Percentiles rank a stretch among this genome's conserved stretches.
Evolutionary conservation across 208 protist species (phyloP).

Genomic region (Acanthamoeba healyi): DNA sequence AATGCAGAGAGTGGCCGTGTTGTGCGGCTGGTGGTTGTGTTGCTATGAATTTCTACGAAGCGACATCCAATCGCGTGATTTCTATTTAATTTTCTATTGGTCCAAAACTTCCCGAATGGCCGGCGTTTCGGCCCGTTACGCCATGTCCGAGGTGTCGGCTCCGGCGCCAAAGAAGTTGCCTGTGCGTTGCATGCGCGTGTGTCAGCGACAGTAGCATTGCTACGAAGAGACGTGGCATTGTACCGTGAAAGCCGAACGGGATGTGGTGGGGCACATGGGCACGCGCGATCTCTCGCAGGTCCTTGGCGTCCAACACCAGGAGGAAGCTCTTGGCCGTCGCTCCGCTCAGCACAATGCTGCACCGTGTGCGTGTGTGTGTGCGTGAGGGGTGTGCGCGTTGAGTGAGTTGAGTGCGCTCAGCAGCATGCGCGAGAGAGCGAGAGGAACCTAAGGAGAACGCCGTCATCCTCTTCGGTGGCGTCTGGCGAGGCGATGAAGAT

Average conservation of each 20-base stretch:
- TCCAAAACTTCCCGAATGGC: too few species aligned
- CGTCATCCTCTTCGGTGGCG: conserved; percentile 18
- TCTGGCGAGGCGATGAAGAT: not conserved
- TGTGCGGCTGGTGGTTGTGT: not conserved
- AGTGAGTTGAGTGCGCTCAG: too few species aligned
- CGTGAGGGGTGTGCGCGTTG: not conserved
- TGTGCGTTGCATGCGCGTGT: not conserved
- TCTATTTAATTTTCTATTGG: not conserved
- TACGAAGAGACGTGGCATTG: not conserved
- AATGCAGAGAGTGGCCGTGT: not conserved
- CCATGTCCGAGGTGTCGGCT: not conserved
- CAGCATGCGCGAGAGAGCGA: not conserved
- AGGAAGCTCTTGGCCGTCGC: conserved; percentile 38
- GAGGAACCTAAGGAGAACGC: not conserved
- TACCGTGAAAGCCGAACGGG: conserved; percentile 21
- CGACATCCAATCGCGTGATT: not conserved
- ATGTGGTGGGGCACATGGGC: conserved; percentile 19
- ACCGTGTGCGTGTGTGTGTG: not conserved
- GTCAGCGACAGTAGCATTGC: not conserved
- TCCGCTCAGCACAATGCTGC: not conserved
- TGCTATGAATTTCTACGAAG: not conserved
- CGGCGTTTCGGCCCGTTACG: too few species aligned
- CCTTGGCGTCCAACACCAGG: not conserved
- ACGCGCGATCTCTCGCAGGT: conserved; percentile 5
- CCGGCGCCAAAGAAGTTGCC: not conserved